Base-by-base conservation (phyloP, 2,329 filamentous ascomycete species). In the Xylariaceae sp. region DNA sequence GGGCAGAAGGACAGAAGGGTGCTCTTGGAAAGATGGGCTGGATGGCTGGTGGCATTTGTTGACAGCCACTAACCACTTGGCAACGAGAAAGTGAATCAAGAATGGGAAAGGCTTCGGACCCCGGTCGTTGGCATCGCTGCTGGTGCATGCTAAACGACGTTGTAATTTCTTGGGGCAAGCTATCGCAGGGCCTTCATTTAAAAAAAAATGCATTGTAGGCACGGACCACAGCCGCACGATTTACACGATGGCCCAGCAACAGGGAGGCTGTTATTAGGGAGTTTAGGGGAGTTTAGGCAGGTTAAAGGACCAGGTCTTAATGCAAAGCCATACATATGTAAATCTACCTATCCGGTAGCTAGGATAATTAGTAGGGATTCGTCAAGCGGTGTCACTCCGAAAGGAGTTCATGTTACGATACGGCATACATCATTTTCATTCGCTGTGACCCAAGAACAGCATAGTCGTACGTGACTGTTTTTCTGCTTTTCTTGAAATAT, bases 91-190 rank as follows among this genome's bases (percentile, higher is more conserved):
- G 14, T 4, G 14, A 37, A 37, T 12, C 32, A 56, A 43, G 53
- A 52, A 53, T 56, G 29, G 54, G 49, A 58, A 51, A 37, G 42
- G 48, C 47, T 48, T 45, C 29, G 16, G 20, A 18, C 55, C 63
- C 62, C 59, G 61, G 62, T 61, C 58, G 43, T 53, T 51, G 49
- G 52, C 58, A 67, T 65, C 53, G 44, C 47, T 57, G 61, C 55
- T 53, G 60, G 58, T 64, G 64, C 62, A 65, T 65, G 61, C 54
- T 65, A 68, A 68, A 66, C 59, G 61, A 66, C 64, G 54, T 62
- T 65, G 66, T 64, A 70, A 70, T 70, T 67, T 70, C 66, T 59
- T 66, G 46, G 63, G 55, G 49, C 61, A 61, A 65, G 61, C 64
- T 64, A 65, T 49, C 54, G 52, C 59, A 61, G 52, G 57, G 58